Conservation (phyloP, 2,329 filamentous ascomycete genomes). For the Microcyclosporella mali region DNA sequence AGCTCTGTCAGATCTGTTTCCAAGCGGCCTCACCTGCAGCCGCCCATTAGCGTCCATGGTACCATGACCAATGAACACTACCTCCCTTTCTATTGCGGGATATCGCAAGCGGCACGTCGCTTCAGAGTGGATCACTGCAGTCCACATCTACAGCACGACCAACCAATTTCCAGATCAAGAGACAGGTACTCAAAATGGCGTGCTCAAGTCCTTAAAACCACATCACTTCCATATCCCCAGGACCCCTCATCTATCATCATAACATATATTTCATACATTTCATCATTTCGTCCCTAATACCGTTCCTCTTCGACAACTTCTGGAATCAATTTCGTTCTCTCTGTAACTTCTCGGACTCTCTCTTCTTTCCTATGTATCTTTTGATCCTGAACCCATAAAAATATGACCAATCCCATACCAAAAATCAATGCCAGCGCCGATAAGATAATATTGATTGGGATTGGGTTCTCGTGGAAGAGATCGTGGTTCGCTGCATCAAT, state of each 20-base stretch:
- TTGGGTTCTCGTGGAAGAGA: conserved; percentile 63
- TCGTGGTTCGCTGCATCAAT: conserved; percentile 72
- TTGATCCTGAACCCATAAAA: conserved; percentile 43
- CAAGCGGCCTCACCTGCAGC: no score
- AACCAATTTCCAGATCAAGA: no score
- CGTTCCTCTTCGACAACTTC: conserved; percentile 31
- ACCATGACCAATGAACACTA: no score
- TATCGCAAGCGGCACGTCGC: no score
- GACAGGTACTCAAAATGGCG: background rate
- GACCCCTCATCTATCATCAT: background rate
- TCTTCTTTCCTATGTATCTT: conserved; percentile 9
- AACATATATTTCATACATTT: background rate
- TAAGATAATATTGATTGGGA: conserved; percentile 69
- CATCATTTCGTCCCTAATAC: background rate
- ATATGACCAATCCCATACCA: conserved; percentile 61
- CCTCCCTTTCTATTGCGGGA: no score
- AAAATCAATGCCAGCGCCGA: conserved; percentile 56
- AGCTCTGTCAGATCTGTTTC: no score
- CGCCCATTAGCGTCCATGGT: no score
- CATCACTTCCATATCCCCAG: no score
- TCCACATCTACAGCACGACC: no score
- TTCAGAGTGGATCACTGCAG: no score
- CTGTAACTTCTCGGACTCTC: conserved; percentile 12
- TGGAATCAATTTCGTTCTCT: conserved; percentile 11
- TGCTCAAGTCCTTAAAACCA: background rate